Base-by-base conservation (phyloP, 805 yeast genomes). In the Pichia sporocuriosa region DNA sequence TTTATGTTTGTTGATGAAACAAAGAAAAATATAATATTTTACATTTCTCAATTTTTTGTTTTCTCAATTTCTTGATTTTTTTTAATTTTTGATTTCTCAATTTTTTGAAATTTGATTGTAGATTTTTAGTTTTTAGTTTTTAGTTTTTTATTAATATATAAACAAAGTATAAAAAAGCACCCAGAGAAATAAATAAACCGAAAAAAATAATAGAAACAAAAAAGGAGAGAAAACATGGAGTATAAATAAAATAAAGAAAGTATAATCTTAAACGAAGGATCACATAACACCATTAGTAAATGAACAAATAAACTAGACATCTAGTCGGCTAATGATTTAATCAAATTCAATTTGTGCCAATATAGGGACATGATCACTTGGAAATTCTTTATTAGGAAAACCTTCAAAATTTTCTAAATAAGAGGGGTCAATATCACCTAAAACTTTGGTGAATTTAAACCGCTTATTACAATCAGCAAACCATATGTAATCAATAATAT, bases 401-500 rank as follows among this genome's bases (percentile, higher is more conserved):
- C 81, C 65, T 9, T 44, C 44, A 10, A 62, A 63, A 0, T 53
- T 44, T 6, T 53, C 40, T 13, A 63, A 40, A 44, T 70, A 68
- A 0, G 49, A 40, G 0, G 54, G 47, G 35, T 69, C 68, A 12
- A 73, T 61, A 15, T 76, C 79, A n/a, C 78, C 72, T n/a, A 78
- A 57, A n/a, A 73, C 68, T 39, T 67, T 65, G 1, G 66, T 52
- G 17, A 72, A 58, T 34, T 58, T 53, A 13, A 59, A 56, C 42
- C 70, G 70, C 3, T 39, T 32, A 25, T 37, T 37, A 32, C 41
- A 39, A 29, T 47, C 43, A 19, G 43, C 45, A 49, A 62, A 73
- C 78, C 80, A 77, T 6, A 77, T 71, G 50, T 77, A 78, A 53
- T 78, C 84, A 35, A 77, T 74, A 2, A 75, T 68, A 9, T 73